Evolutionary conservation across 148 eudicot genomes (phyloP), one percentile per base, ranked within the genome.

Genomic region (Silene uniflora): DNA sequence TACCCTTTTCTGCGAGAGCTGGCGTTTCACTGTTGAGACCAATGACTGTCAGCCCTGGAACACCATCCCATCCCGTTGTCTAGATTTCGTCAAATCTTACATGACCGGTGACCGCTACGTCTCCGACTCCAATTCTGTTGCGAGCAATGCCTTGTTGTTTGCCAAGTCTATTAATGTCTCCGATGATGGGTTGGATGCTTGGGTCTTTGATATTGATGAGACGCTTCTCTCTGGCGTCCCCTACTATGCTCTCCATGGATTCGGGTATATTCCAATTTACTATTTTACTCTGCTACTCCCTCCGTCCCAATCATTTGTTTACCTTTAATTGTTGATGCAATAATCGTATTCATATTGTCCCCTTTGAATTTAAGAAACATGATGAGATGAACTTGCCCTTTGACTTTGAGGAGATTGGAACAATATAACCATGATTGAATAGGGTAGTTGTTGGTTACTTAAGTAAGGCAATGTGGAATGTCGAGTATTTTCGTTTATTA

Each of bases 201-300:
- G 98, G 98, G 77, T 91, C 5, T 93, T 93, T 54, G 98, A 93
- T 73, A 81, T 93, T 68, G 98, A 93, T 46, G 95, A 93, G 82
- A 93, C 98, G 5, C 78, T 93, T 79, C 86, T 91, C 17, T 83
- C 89, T 0, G 90, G 91, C 74, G 55, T 87, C 21, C 95, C 92
- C 5, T 90, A 83, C 78, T 91, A 89, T 70, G 80, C 76, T 7
- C 72, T 4, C 56, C 85, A 86, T 72, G 93, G 88, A 19, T 93
- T 67, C 74, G 95, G 97, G 97, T 91, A 29, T 74, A 73, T 17
- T 8, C 64, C 16, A 21, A 25, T 62, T n/a, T 23, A 4, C 55
- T 17, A 1, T 64, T 17, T 12, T 62, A 42, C 18, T 55, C n/a
- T n/a, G n/a, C n/a, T n/a, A n/a, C n/a, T 49, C 46, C 2, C 16